phyloP scores from a whole-genome alignment of 352 stramenopile genomes.

The Globisporangium recalcitrans region DNA sequence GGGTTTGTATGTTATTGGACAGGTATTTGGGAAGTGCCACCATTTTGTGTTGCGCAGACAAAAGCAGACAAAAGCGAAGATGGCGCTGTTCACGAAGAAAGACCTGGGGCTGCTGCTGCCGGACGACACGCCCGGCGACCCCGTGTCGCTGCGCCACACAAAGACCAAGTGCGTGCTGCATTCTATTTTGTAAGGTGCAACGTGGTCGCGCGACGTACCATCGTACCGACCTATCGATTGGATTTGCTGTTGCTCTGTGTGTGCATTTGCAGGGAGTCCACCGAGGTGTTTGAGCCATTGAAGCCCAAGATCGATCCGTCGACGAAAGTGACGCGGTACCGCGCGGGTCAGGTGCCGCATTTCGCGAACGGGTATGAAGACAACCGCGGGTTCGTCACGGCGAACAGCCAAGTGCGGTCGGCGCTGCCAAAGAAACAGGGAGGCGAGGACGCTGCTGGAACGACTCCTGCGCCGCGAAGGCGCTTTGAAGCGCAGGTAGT shows the following conservation, averaged over 20 bases:
- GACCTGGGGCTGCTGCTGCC: constrained; percentile 77
- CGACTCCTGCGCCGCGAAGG: constrained; percentile 22
- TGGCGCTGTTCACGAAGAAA: constrained; percentile 87
- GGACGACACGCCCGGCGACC: constrained; percentile 73
- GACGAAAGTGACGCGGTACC: constrained; percentile 80
- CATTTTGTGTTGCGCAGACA: background rate
- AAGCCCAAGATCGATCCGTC: constrained; percentile 79
- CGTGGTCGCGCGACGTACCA: background rate
- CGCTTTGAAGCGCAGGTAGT: constrained; percentile 60
- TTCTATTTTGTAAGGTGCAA: no score
- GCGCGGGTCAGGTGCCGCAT: constrained; percentile 72
- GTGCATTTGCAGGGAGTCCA: constrained; percentile 50
- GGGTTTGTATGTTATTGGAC: background rate
- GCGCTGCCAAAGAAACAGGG: constrained; percentile 15
- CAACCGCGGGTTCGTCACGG: constrained; percentile 71
- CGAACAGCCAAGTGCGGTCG: constrained; percentile 56
- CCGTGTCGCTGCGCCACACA: constrained; percentile 75
- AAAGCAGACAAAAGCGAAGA: constrained; percentile 17
- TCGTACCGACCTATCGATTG: background rate
- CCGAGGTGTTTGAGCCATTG: constrained; percentile 65
- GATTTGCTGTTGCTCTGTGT: constrained; percentile 1
- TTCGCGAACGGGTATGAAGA: constrained; percentile 75
- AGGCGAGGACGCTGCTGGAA: constrained; percentile 1
- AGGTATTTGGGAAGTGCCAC: background rate
- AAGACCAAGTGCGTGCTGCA: constrained; percentile 40